These are phyloP conservation scores for Verticillium zaregamsianum DNA, from an alignment of 2,329 filamentous ascomycete species.

Conservation along the genomic window DNA sequence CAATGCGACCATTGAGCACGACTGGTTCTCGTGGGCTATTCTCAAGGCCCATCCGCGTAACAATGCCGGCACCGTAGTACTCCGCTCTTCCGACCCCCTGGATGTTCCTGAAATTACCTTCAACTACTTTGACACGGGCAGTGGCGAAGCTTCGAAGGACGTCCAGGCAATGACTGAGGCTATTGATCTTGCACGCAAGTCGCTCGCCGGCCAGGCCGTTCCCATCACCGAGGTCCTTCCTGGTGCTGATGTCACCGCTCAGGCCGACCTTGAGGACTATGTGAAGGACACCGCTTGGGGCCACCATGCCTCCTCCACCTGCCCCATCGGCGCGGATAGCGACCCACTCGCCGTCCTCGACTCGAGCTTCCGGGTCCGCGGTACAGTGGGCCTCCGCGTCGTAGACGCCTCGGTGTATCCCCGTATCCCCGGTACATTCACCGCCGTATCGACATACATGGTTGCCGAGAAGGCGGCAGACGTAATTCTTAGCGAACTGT, in stretches of 20 bases:
- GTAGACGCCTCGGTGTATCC: constrained; percentile 43
- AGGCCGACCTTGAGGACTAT: constrained; percentile 17
- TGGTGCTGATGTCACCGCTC: constrained; percentile 10
- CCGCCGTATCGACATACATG: constrained; percentile 26
- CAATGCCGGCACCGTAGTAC: constrained; percentile 54
- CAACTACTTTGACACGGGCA: constrained; percentile 53
- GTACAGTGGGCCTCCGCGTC: constrained; percentile 38
- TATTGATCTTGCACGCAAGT: constrained; percentile 45
- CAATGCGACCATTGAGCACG: constrained; percentile 24
- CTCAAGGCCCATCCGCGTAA: constrained; percentile 64
- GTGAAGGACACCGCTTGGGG: constrained; percentile 27
- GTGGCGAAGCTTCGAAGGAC: constrained; percentile 40
- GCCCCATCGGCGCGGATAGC: constrained; percentile 24
- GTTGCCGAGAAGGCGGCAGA: constrained; percentile 28
- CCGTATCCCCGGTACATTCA: constrained; percentile 25
- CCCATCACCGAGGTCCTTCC: constrained; percentile 14
- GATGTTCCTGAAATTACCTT: constrained; percentile 61
- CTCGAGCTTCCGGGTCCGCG: constrained; percentile 42
- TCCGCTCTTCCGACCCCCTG: constrained; percentile 57
- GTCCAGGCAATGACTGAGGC: constrained; percentile 53
- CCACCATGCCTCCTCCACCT: constrained; percentile 28
- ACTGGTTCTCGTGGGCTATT: constrained; percentile 41
- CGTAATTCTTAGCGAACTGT: constrained; percentile 16
- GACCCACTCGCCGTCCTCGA: constrained; percentile 39
- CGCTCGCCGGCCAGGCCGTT: constrained; percentile 24